phyloP scores from a whole-genome alignment of 2,329 filamentous ascomycete species.

The Fusarium irregulare region DNA sequence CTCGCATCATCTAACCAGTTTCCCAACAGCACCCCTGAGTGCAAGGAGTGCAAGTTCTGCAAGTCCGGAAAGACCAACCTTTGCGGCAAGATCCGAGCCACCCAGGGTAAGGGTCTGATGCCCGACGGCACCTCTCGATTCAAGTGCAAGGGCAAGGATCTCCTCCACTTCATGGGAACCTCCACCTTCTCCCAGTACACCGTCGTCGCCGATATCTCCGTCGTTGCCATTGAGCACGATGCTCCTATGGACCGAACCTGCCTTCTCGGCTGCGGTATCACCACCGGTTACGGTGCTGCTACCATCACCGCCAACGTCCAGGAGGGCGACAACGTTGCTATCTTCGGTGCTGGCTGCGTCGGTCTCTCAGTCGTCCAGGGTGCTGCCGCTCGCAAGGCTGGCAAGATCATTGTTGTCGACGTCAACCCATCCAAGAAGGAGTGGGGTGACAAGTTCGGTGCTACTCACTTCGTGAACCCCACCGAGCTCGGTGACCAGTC shows the following conservation, averaged over 20 bases:
- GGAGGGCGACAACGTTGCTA: slow-evolving; percentile 86
- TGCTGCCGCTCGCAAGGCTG: slow-evolving; percentile 83
- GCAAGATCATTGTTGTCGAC: slow-evolving; percentile 78
- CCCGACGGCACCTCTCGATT: slow-evolving; percentile 96
- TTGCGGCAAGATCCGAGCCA: slow-evolving; percentile 97
- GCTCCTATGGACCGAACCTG: slow-evolving; percentile 97
- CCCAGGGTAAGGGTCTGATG: slow-evolving; percentile 96
- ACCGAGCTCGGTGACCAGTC: slow-evolving; percentile 80
- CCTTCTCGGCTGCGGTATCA: slow-evolving; percentile 97
- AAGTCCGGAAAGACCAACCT: slow-evolving; percentile 99
- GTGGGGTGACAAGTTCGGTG: slow-evolving; percentile 94
- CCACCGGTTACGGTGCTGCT: slow-evolving; percentile 96
- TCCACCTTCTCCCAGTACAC: slow-evolving; percentile 99
- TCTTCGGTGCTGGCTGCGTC: slow-evolving; percentile 97
- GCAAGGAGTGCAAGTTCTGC: slow-evolving; percentile 99
- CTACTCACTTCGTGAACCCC: slow-evolving; percentile 97
- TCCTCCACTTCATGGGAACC: slow-evolving; percentile 99
- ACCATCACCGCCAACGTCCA: slow-evolving; percentile 93
- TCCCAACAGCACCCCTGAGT: slow-evolving; percentile 84
- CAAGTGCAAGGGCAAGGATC: slow-evolving; percentile 92
- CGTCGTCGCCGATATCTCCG: slow-evolving; percentile 97
- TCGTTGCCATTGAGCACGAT: slow-evolving; percentile 89
- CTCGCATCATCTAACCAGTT: slow-evolving; percentile 12
- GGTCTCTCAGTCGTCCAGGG: slow-evolving; percentile 96
- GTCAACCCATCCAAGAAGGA: slow-evolving; percentile 91